Evolutionary conservation across 176 grass and related monocot species (phyloP).

Genomic region (Cenchrus fungigraminus): DNA sequence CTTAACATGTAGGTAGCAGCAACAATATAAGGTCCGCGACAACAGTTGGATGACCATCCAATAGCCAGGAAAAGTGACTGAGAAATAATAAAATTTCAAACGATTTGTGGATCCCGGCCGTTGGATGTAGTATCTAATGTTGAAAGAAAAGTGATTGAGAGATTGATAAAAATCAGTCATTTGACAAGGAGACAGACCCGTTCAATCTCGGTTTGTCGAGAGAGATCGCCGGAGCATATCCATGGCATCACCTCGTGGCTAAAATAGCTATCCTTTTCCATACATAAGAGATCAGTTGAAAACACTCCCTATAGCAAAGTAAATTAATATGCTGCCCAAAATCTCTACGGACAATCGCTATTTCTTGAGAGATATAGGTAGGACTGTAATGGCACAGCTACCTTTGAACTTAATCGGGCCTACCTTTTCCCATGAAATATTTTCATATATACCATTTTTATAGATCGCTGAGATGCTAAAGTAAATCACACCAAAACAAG

Average conservation of each 20-base stretch:
- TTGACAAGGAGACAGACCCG: too few species aligned
- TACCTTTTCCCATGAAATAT: not conserved
- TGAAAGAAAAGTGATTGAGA: too few species aligned
- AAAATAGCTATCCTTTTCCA: not conserved
- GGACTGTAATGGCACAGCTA: not conserved
- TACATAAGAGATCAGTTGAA: not conserved
- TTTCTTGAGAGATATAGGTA: not conserved
- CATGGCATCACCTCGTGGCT: not conserved
- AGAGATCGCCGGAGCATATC: not conserved
- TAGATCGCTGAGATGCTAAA: not conserved
- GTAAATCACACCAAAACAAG: too few species aligned
- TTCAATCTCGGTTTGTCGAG: not conserved
- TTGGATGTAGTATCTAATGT: too few species aligned
- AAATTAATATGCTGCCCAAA: not conserved
- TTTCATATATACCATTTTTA: not conserved
- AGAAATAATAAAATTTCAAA: too few species aligned
- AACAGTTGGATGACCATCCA: too few species aligned
- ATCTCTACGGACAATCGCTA: too few species aligned
- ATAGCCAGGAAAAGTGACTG: too few species aligned
- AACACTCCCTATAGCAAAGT: not conserved
- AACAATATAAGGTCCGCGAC: too few species aligned
- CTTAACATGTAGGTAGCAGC: too few species aligned
- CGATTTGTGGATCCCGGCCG: too few species aligned
- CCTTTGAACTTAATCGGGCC: not conserved
- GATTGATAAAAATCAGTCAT: too few species aligned